Evolutionary conservation across 2,329 filamentous ascomycete genomes (phyloP).

Genomic region (Aspergillus sp.): DNA sequence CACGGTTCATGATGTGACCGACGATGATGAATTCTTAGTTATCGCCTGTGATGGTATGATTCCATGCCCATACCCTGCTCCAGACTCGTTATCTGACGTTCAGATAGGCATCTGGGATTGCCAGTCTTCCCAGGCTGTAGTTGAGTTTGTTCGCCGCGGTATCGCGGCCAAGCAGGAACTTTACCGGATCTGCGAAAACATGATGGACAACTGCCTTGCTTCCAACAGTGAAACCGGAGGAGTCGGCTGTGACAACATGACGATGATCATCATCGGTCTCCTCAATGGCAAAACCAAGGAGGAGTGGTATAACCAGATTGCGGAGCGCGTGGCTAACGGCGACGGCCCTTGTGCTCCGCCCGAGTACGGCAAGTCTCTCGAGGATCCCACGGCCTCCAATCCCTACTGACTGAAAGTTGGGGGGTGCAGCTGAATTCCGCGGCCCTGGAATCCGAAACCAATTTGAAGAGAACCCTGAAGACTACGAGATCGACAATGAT

Average conservation of each 20-base stretch:
- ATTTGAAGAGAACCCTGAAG: slow-evolving; percentile 74
- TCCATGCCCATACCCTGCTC: too few relatives aligned
- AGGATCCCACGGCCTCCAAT: slow-evolving; percentile 45
- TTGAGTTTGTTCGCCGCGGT: slow-evolving; percentile 95
- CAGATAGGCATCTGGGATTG: slow-evolving; percentile 95
- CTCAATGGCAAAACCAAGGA: slow-evolving; percentile 92
- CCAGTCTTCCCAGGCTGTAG: slow-evolving; percentile 94
- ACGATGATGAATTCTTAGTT: slow-evolving; percentile 95
- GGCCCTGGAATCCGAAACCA: slow-evolving; percentile 81
- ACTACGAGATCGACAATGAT: slow-evolving; percentile 57
- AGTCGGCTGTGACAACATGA: slow-evolving; percentile 99
- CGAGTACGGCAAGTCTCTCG: slow-evolving; percentile 90
- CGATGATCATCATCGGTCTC: slow-evolving; percentile 88
- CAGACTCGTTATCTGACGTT: neutral
- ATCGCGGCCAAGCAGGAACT: slow-evolving; percentile 96
- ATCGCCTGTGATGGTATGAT: slow-evolving; percentile 85
- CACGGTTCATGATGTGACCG: slow-evolving; percentile 82
- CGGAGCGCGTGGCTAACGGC: slow-evolving; percentile 89
- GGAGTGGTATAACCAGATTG: slow-evolving; percentile 97
- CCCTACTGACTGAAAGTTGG: slow-evolving; percentile 45
- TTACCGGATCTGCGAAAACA: slow-evolving; percentile 96
- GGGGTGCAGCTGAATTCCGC: slow-evolving; percentile 75
- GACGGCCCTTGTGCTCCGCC: slow-evolving; percentile 98
- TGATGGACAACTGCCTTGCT: slow-evolving; percentile 99
- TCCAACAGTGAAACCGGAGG: slow-evolving; percentile 98